Conservation (phyloP, 176 grass and related monocot genomes). For the Oryza officinalis region DNA sequence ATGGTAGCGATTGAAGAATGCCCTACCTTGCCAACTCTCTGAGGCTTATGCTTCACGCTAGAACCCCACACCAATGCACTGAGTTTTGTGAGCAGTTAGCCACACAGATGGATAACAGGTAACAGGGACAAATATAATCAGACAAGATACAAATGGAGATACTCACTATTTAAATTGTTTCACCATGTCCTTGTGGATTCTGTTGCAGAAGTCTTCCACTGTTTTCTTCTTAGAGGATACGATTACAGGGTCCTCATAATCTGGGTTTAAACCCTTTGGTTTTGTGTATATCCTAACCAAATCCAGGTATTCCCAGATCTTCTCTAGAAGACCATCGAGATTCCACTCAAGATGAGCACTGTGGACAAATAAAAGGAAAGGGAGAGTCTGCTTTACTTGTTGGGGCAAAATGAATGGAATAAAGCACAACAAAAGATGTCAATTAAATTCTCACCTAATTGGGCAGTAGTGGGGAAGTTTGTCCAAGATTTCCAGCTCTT, state of each 20-base stretch:
- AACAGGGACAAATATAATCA: background rate
- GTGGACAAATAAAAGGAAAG: background rate
- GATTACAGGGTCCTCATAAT: conserved; percentile 96
- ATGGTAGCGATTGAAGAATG: background rate
- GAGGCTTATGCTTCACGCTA: conserved; percentile 93
- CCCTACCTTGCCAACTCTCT: conserved; percentile 91
- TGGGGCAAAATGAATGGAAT: background rate
- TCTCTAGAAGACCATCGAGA: conserved; percentile 85
- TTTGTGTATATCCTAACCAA: conserved; percentile 94
- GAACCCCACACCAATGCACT: conserved; percentile 97
- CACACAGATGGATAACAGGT: background rate
- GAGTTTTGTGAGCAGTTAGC: conserved; percentile 16
- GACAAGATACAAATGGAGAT: background rate
- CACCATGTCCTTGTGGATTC: conserved; percentile 96
- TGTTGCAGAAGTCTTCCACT: conserved; percentile 87
- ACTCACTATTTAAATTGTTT: conserved; percentile 99
- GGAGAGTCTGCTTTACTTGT: background rate
- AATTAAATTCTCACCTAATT: conserved; percentile 59
- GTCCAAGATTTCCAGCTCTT: conserved; percentile 96
- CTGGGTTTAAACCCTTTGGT: conserved; percentile 90
- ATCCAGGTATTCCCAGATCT: conserved; percentile 96
- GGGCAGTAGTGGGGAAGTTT: conserved; percentile 99
- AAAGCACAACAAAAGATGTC: conserved; percentile 17
- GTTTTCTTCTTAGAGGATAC: conserved; percentile 78
- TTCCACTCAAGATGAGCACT: conserved; percentile 95